These are phyloP conservation scores for Starmerella asiatica DNA, from an alignment of 805 yeast species.

Conservation along the genomic window DNA sequence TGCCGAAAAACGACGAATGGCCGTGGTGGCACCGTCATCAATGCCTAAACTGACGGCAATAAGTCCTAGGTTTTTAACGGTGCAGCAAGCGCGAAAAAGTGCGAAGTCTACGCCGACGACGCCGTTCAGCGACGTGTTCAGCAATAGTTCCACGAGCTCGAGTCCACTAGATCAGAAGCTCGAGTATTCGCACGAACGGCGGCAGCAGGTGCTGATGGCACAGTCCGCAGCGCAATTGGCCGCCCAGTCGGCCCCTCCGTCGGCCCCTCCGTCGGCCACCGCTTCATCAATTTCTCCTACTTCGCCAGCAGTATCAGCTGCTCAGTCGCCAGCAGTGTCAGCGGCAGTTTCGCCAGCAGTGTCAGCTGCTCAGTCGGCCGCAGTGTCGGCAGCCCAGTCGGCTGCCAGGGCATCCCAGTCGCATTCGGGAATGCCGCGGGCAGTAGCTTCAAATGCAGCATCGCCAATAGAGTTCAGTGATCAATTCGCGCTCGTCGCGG, in stretches of 20 bases:
- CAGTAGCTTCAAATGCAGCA: too few relatives aligned
- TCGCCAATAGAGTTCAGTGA: constrained; percentile 6
- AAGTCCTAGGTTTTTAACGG: not conserved
- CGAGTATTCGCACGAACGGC: constrained; percentile 5
- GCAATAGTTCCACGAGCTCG: constrained; percentile 1
- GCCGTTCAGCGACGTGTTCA: constrained; percentile 5
- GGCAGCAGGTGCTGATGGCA: constrained; percentile 2
- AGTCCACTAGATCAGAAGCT: constrained; percentile 1
- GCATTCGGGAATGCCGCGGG: not conserved
- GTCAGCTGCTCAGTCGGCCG: too few relatives aligned
- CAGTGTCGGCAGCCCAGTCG: not conserved
- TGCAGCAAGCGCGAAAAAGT: not conserved
- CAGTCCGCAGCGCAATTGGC: not conserved
- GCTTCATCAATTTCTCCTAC: too few relatives aligned
- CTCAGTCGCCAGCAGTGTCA: too few relatives aligned
- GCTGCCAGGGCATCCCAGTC: not conserved
- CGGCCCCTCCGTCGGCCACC: not conserved
- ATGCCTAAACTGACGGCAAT: not conserved
- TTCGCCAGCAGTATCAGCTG: too few relatives aligned
- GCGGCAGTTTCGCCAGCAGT: not conserved
- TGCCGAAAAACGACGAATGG: constrained; percentile 47
- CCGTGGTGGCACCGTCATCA: not conserved
- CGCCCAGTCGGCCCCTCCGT: not conserved
- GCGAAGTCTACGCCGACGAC: constrained; percentile 9
- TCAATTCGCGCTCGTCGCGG: constrained; percentile 46